Evolutionary conservation across 768 basidiomycete genomes (phyloP).

Genomic region (Pisolithus sp.): DNA sequence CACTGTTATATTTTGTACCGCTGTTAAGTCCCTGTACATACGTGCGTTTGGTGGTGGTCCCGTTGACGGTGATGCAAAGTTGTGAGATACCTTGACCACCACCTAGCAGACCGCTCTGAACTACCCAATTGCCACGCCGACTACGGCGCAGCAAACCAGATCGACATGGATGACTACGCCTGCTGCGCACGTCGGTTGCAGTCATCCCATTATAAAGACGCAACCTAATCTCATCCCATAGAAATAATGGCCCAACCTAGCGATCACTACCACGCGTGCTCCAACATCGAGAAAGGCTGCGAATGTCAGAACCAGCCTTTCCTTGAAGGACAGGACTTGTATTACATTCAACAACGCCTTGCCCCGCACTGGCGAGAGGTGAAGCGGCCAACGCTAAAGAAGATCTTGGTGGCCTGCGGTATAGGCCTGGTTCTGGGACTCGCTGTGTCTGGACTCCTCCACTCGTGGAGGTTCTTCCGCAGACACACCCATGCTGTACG

Average conservation of each 20-base stretch:
- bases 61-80: too few species aligned
- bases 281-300: conserved; percentile 16
- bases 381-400: conserved; percentile 7
- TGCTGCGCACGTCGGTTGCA: not conserved
- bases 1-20: too few species aligned
- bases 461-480: not conserved
- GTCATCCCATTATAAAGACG: not conserved
- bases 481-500: conserved; percentile 6
- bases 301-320: conserved; percentile 2
- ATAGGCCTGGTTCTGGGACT: conserved; percentile 10
- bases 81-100: too few species aligned
- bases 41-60: too few species aligned
- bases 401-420: conserved; percentile 5
- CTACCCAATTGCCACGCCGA: too few species aligned
- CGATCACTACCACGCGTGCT: not conserved
- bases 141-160: too few species aligned
- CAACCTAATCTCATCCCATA: too few species aligned
- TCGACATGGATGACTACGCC: not conserved
- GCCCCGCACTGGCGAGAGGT: not conserved
- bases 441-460: conserved; percentile 4
- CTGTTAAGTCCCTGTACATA: too few species aligned
- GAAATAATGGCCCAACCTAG: too few species aligned
- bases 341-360: not conserved
- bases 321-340: not conserved
- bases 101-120: too few species aligned